phyloP scores from a whole-genome alignment of 805 yeast genomes.

The Zygosaccharomyces kombuchaensis region DNA sequence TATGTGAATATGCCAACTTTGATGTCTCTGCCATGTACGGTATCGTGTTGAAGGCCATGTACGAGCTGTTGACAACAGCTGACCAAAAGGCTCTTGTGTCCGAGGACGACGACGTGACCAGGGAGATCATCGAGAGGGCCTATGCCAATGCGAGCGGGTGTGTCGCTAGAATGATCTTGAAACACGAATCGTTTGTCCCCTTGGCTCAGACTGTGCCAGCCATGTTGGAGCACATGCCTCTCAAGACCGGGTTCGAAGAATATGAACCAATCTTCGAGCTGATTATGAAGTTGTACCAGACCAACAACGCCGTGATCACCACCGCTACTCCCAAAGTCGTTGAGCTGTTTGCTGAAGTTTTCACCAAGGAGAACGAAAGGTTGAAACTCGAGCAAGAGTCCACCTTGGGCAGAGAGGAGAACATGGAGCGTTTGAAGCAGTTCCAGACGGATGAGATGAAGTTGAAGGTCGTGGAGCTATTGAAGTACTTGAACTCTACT shows the following conservation, averaged over 20 bases:
- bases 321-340: conserved; percentile 57
- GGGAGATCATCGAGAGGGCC: conserved; percentile 75
- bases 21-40: conserved; percentile 64
- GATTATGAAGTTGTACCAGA: conserved; percentile 65
- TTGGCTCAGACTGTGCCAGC: conserved; percentile 70
- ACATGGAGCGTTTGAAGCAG: conserved; percentile 71
- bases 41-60: conserved; percentile 60
- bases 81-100: conserved; percentile 57
- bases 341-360: conserved; percentile 64
- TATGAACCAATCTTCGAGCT: conserved; percentile 84
- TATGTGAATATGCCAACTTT: conserved; percentile 45
- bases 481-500: conserved; percentile 65
- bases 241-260: conserved; percentile 86
- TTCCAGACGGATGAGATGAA: conserved; percentile 67
- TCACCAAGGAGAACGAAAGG: conserved; percentile 70
- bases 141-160: conserved; percentile 96
- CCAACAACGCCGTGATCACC: conserved; percentile 52
- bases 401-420: conserved; percentile 82
- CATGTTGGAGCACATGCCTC: conserved; percentile 74
- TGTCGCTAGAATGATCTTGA: conserved; percentile 84
- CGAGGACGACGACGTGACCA: conserved; percentile 66
- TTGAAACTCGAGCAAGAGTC: conserved; percentile 65
- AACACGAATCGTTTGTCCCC: conserved; percentile 69
- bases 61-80: conserved; percentile 71
- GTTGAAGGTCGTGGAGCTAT: conserved; percentile 59